Base-by-base conservation (phyloP, 768 basidiomycete species). In the Lepiota venenata region DNA sequence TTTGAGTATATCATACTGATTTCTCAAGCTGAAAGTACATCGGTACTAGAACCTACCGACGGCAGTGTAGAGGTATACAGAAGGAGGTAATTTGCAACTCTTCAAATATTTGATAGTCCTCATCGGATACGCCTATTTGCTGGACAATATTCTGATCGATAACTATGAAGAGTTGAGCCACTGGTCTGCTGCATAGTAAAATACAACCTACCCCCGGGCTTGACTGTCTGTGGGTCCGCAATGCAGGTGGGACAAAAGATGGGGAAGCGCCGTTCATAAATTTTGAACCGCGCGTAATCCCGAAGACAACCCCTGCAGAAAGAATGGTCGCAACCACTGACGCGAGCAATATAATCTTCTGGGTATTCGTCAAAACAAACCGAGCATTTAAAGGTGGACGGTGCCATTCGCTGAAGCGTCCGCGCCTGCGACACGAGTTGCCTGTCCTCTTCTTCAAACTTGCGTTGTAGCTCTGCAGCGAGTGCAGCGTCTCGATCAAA, bases 351-450 rank as follows among this genome's bases (percentile, higher is more conserved):
- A 38, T 63, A 56, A 45, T 81, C 81, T 42, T 71, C 68, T 0
- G 76, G 65, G 37, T 68, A 58, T 1, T 69, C 63, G 3, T 83
- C 81, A 47, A 80, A 58, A 61, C 80, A 82, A 44, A 82, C 71
- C 1, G 62, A 62, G 54, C 81, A 82, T 29, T 68, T 56, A 49
- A 82, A 83, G 16, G 25, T 15, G 15, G 5, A 9, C 14, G 46
- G 48, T 15, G 3, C 27, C 37, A 39, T 47, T 15, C 10, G 25
- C n/a, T 47, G 25, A 29, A 55, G 53, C 53, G 48, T 42, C 14
- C 37, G 18, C n/a, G 16, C 36, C 32, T 55, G 46, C 6, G 25
- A 18, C 5, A 20, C 15, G 27, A 55, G 40, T 18, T 47, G 46
- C 11, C 39, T 25, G 6, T 55, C 39, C 41, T 55, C 53, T 15